Conservation (phyloP, 495 filamentous ascomycete species). For the Xylaria venustula region DNA sequence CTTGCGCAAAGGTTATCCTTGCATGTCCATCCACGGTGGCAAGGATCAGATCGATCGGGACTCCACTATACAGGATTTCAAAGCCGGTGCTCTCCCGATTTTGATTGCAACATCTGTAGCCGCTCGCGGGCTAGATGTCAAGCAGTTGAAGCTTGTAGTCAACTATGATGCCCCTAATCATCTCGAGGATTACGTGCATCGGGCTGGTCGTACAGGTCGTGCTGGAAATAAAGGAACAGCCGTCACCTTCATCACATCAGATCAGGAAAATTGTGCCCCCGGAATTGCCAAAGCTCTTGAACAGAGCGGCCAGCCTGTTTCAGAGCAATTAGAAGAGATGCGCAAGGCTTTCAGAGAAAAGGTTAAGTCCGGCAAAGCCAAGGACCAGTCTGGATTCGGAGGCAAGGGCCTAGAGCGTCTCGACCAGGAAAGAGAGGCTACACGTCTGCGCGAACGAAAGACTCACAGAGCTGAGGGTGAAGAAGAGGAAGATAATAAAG, state of each 20-base stretch:
- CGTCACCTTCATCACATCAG: slow-evolving; percentile 88
- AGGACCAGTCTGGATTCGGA: slow-evolving; percentile 85
- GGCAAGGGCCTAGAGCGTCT: slow-evolving; percentile 91
- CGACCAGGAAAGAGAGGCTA: slow-evolving; percentile 84
- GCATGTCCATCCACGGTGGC: slow-evolving; percentile 93
- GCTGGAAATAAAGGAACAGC: slow-evolving; percentile 94
- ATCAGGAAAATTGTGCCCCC: slow-evolving; percentile 85
- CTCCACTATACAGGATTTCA: slow-evolving; percentile 93
- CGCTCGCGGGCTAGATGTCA: slow-evolving; percentile 92
- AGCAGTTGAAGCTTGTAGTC: slow-evolving; percentile 92
- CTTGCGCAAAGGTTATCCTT: slow-evolving; percentile 86
- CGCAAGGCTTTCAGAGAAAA: slow-evolving; percentile 75
- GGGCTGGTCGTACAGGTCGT: slow-evolving; percentile 89
- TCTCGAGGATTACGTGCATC: slow-evolving; percentile 96
- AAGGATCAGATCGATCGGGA: slow-evolving; percentile 96
- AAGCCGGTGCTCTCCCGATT: slow-evolving; percentile 83
- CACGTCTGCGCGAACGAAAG: slow-evolving; percentile 79
- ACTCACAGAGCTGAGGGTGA: slow-evolving; percentile 89
- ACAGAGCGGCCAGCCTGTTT: slow-evolving; percentile 81
- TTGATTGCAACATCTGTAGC: slow-evolving; percentile 95
- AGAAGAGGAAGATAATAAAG: slow-evolving; percentile 80
- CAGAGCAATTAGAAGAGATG: slow-evolving; percentile 61
- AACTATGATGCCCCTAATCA: slow-evolving; percentile 98
- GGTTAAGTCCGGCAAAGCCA: slow-evolving; percentile 88
- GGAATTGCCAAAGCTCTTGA: slow-evolving; percentile 93